Base-by-base conservation (phyloP, 805 yeast species). In the Kazachstania africana region DNA sequence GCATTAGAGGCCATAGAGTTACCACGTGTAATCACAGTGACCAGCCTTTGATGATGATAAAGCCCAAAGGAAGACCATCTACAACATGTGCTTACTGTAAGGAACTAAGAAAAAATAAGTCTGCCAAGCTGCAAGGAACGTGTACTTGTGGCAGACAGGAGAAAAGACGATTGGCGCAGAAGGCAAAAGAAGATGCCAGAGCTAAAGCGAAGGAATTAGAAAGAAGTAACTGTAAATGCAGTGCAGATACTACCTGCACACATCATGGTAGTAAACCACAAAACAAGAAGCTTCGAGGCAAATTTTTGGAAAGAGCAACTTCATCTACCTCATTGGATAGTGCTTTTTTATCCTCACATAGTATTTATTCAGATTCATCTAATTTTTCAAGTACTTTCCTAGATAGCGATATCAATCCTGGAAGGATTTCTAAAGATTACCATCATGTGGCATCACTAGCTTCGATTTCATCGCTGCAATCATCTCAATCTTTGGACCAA, bases 1-100 rank as follows among this genome's bases (percentile, higher is more conserved):
- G 98, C 57, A 87, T 91, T 29, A 68, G 98, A 38, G 98, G 98
- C 27, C 98, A 91, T 51, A 65, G 98, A 33, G 98, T 88, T 28
- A 81, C 95, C 1, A 75, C 94, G 3, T 91, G 98, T 57, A 76
- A 78, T 27, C 98, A 91, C 54, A 74, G 87, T 0, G 95, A 91
- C 43, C 83, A 82, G 48, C 93, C 94, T 4, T 62, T 91, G 43
- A 78, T 81, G 52, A 79, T 79, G 81, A 88, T 91, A 54, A 91
- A 91, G 51, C 95, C 94, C 12, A 91, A 91, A 52, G 98, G 98
- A 3, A 66, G 98, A 35, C 98, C 98, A 1, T 75, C 95, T 0
- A 77, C 94, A 2, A 95, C 85, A 48, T 88, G 97, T 49, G 64
- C 68, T 24, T 93, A 81, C 50, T 88, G 95, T 52, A 75, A 84